Evolutionary conservation across 2,329 filamentous ascomycete genomes (phyloP), one percentile per base, ranked within the genome.

Genomic region (Aspergillus eucalypticola): DNA sequence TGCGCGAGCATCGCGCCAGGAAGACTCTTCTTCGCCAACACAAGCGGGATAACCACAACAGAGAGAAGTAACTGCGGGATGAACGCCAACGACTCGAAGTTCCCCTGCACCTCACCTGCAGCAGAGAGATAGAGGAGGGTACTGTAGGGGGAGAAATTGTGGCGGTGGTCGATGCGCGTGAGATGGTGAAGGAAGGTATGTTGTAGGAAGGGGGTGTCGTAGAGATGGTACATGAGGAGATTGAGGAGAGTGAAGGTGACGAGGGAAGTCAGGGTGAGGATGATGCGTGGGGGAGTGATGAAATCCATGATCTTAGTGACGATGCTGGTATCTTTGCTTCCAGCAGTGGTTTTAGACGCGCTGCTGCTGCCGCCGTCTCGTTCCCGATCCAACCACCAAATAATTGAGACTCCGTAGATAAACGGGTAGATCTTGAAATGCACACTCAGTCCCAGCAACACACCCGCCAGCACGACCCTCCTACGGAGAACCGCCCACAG

Each of bases 401-500:
- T 55, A 42, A 79, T 74, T 10, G 76, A 78, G 2, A 88, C 86
- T 2, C 91, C 94, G 76, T 99, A 99, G 61, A 99, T 91, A 75
- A 98, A 96, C 0, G 95, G 95, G 71, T 99, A 99, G 62, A 99
- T 98, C 82, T 99, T 99, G 79, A 99, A 96, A 78, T 99, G 95
- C 25, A 98, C 93, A 1, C 87, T 87, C 27, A 96, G 78, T 0
- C 95, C 95, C 2, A 99, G 81, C 29, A 98, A 75, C 2, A 88
- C 65, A 0, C 91, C 94, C 0, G 92, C 90, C 8, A 96, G 73
- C 1, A 77, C 70, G 17, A 90, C 79, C n/a, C 81, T 81, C 54
- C 82, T 82, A 54, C 84, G 81, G 64, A 92, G 79, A 1, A 90
- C 89, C 0, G 93, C 90, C 90, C 91, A 98, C 10, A 99, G 77